Conservation (phyloP, 805 yeast species). For the Yarrowia deformans region DNA sequence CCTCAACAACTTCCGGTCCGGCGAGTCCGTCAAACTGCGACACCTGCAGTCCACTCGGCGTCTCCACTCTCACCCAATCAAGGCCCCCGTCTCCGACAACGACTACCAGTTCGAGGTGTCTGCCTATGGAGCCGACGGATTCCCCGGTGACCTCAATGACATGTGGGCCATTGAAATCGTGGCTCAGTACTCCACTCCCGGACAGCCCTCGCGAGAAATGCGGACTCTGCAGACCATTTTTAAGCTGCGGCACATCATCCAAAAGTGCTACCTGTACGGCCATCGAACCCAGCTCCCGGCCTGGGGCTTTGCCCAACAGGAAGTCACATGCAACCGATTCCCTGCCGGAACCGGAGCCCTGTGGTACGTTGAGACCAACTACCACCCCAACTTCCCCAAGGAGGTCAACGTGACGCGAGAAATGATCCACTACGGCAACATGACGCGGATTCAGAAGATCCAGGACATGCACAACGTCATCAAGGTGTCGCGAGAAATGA, state of each 20-base stretch:
- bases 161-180: slow-evolving; percentile 62
- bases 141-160: slow-evolving; percentile 63
- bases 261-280: slow-evolving; percentile 65
- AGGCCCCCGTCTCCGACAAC: slow-evolving; percentile 43
- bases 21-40: slow-evolving; percentile 55
- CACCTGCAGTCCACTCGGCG: slow-evolving; percentile 49
- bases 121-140: slow-evolving; percentile 61
- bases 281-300: slow-evolving; percentile 68
- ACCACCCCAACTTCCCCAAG: slow-evolving; percentile 55
- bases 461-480: slow-evolving; percentile 42
- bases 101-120: slow-evolving; percentile 46
- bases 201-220: slow-evolving; percentile 48
- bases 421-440: slow-evolving; percentile 39
- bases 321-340: slow-evolving; percentile 73
- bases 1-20: slow-evolving; percentile 52
- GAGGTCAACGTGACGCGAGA: slow-evolving; percentile 33
- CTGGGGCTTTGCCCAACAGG: slow-evolving; percentile 75
- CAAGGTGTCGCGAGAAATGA: slow-evolving; percentile 29
- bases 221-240: slow-evolving; percentile 62
- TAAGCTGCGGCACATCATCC: slow-evolving; percentile 63
- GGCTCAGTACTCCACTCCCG: slow-evolving; percentile 48
- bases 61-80: slow-evolving; percentile 44
- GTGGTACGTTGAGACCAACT: slow-evolving; percentile 68
- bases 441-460: slow-evolving; percentile 40
- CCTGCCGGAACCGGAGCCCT: slow-evolving; percentile 64